These are phyloP conservation scores for Plectosphaerella plurivora DNA, from an alignment of 2,329 filamentous ascomycete genomes.

Conservation along the genomic window DNA sequence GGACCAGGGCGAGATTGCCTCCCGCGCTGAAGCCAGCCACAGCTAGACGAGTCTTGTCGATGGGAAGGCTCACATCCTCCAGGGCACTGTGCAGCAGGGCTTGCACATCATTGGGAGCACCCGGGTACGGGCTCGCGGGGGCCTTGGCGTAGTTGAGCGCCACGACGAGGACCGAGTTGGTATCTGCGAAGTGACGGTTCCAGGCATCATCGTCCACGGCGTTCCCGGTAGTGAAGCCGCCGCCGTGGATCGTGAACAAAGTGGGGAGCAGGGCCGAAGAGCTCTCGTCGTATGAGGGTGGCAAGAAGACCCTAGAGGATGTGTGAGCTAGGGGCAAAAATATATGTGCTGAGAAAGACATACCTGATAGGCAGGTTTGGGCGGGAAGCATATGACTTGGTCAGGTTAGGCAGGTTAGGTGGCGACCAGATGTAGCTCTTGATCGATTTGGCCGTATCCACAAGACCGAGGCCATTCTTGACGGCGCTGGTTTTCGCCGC, in stretches of 20 bases:
- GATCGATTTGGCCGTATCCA: conserved; percentile 2
- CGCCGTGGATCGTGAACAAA: conserved; percentile 47
- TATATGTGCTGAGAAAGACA: neutral
- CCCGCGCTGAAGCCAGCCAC: conserved; percentile 48
- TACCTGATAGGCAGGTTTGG: conserved; percentile 10
- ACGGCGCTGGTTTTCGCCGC: conserved; percentile 8
- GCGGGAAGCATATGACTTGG: conserved; percentile 12
- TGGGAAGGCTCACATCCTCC: conserved; percentile 35
- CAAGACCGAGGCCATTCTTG: conserved; percentile 8
- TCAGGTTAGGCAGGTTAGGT: conserved; percentile 8
- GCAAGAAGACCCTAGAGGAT: conserved; percentile 31
- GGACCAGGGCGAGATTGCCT: conserved; percentile 40
- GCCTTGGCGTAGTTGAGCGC: conserved; percentile 45
- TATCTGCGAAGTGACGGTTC: conserved; percentile 35
- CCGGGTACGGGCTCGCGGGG: conserved; percentile 38
- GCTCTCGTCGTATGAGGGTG: conserved; percentile 24
- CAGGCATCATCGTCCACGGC: conserved; percentile 41
- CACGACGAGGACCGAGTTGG: conserved; percentile 36
- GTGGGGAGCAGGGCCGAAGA: conserved; percentile 29
- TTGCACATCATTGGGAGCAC: conserved; percentile 37
- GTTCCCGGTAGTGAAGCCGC: conserved; percentile 41
- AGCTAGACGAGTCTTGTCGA: conserved; percentile 35
- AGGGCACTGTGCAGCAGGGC: conserved; percentile 36
- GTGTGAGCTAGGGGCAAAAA: neutral
- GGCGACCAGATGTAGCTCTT: conserved; percentile 7